A percentile compares a stretch with the other conserved stretches of the same genome.
Evolutionary conservation across 2,329 filamentous ascomycete species (phyloP).

Genomic region (Didymella keratinophila): DNA sequence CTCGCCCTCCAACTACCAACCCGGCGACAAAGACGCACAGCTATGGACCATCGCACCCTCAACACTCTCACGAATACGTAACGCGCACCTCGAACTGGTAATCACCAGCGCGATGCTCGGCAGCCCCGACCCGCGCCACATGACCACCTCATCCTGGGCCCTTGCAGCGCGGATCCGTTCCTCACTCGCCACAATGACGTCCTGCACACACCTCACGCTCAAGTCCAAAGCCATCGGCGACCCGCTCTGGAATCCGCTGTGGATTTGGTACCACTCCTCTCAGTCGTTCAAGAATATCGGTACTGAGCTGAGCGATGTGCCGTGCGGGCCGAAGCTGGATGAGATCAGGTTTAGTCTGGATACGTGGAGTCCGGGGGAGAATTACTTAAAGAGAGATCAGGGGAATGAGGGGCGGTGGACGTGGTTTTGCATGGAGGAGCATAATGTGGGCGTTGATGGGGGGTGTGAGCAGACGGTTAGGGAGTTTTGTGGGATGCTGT

Average conservation of each 20-base stretch:
- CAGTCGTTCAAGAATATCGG: slow-evolving; percentile 47
- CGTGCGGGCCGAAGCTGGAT: slow-evolving; percentile 32
- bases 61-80: slow-evolving; percentile 34
- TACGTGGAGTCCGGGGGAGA: slow-evolving; percentile 48
- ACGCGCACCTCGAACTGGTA: slow-evolving; percentile 42
- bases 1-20: slow-evolving; percentile 41
- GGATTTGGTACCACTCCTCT: slow-evolving; percentile 50
- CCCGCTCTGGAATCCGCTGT: slow-evolving; percentile 51
- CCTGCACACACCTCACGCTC: slow-evolving; percentile 35
- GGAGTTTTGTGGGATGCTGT: slow-evolving; percentile 43
- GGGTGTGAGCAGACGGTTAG: slow-evolving; percentile 34
- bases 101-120: slow-evolving; percentile 49
- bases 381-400: slow-evolving; percentile 38
- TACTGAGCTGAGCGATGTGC: slow-evolving; percentile 17
- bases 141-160: slow-evolving; percentile 43
- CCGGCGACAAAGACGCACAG: slow-evolving; percentile 10
- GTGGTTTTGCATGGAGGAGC: slow-evolving; percentile 45
- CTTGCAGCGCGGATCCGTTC: slow-evolving; percentile 40
- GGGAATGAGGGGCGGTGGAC: slow-evolving; percentile 37
- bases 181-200: slow-evolving; percentile 32
- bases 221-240: slow-evolving; percentile 48
- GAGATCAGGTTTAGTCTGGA: slow-evolving; percentile 48
- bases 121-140: slow-evolving; percentile 45
- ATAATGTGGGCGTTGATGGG: slow-evolving; percentile 35
- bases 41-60: slow-evolving; percentile 43